Base-by-base conservation (phyloP, 1,284 basidiomycete genomes). In the Meira miltonrushii region DNA sequence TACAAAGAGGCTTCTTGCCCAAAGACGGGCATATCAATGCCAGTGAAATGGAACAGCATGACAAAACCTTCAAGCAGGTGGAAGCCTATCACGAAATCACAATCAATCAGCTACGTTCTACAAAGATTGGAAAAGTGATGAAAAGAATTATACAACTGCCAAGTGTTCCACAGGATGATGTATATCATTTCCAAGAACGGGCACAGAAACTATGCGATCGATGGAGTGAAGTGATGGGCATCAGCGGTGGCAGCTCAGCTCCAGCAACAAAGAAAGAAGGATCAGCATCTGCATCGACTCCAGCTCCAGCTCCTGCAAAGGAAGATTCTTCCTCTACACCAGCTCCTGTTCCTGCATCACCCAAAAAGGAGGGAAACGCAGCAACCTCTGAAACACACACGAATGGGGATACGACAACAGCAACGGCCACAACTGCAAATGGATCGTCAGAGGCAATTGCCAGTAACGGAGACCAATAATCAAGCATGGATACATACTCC, bases 1-100 rank as follows among this genome's bases (percentile, higher is more conserved):
- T 56, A 17, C 55, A 56, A 49, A n/a, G 55, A n/a, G 55, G 39
- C 9, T 56, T 56, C 44, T 12, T 56, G 43, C 38, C n/a, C 40
- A 55, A 55, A 37, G 54, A 55, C 10, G 55, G 55, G 9, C 11
- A 7, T 8, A 49, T 56, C 47, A 46, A 56, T 43, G 13, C 39
- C 3, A 49, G 47, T 8, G 55, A 25, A 15, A 13, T 53, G 50
- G 38, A 39, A 13, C 15, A 39, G 13, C 23, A 23, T 5, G n/a
- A 39, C 25, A 39, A 53, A 33, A 53, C 50, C 4, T 17, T 53
- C n/a, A 53, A 39, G 38, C 12, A 38, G 5, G 50, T 41, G 12
- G 50, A 53, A 41, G 39, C 12, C 12, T 53, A 39, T 41, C 4
- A 38, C 13, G 50, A 33, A 39, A 53, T 53, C 15, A 53, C 37